Percentiles rank a stretch among this genome's conserved stretches.
Evolutionary conservation across 805 yeast genomes (phyloP).

Genomic region (Sugiyamaella mastotermitis): DNA sequence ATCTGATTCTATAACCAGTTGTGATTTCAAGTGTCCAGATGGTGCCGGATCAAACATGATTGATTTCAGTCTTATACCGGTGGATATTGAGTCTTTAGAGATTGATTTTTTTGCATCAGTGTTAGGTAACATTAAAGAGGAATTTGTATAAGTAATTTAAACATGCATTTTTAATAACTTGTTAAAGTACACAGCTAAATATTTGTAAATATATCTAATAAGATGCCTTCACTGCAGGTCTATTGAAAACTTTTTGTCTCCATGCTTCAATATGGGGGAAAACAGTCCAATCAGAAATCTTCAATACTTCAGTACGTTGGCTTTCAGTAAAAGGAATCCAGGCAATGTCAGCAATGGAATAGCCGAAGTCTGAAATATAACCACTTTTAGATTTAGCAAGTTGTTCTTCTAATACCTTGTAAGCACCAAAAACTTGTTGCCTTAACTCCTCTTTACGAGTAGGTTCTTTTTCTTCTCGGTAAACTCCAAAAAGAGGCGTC

Average conservation of each 20-base stretch:
- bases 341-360: slow-evolving; percentile 1
- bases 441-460: neutral
- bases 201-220: too few relatives aligned
- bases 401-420: neutral
- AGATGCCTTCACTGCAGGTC: slow-evolving; percentile 1
- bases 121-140: too few relatives aligned
- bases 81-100: slow-evolving; percentile 6
- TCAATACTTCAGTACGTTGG: neutral
- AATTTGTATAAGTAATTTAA: too few relatives aligned
- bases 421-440: neutral
- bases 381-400: slow-evolving; percentile 1
- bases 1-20: too few relatives aligned
- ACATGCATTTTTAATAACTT: too few relatives aligned
- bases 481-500: neutral
- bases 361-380: slow-evolving; percentile 1
- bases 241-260: neutral
- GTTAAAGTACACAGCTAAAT: too few relatives aligned
- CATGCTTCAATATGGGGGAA: slow-evolving; percentile 1
- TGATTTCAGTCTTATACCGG: too few relatives aligned
- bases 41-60: too few relatives aligned
- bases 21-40: too few relatives aligned
- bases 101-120: slow-evolving; percentile 10
- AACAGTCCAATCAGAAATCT: neutral
- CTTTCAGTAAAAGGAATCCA: slow-evolving; percentile 2
- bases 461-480: neutral